These are phyloP conservation scores for Serendipita indica DNA, from an alignment of 768 basidiomycete genomes.

Conservation along the genomic window DNA sequence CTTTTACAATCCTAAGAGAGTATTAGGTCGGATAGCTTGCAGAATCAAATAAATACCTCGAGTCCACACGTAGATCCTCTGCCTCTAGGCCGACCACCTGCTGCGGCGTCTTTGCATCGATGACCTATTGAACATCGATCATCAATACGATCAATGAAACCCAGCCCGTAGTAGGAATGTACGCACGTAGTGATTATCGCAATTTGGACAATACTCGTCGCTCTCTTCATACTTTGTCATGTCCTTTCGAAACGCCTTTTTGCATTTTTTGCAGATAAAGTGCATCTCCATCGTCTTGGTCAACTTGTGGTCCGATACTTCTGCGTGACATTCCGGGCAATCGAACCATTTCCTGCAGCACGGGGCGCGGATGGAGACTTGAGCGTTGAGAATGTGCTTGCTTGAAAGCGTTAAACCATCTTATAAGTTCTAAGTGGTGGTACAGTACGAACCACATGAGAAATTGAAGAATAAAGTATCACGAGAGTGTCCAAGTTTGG, in stretches of 20 bases:
- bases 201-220: slow-evolving; percentile 96
- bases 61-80: slow-evolving; percentile 78
- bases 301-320: slow-evolving; percentile 58
- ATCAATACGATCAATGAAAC: neutral
- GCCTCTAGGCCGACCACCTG: slow-evolving; percentile 77
- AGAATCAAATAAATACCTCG: slow-evolving; percentile 40
- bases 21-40: neutral
- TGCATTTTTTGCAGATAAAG: slow-evolving; percentile 79
- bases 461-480: too few species aligned
- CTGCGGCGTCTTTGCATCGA: slow-evolving; percentile 84
- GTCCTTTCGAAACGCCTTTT: slow-evolving; percentile 94
- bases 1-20: neutral
- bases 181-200: slow-evolving; percentile 94
- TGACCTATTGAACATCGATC: slow-evolving; percentile 40
- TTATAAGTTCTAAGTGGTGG: neutral
- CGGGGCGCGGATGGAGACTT: slow-evolving; percentile 89
- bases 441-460: neutral
- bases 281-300: slow-evolving; percentile 68
- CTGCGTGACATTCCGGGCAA: slow-evolving; percentile 90
- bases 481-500: too few species aligned
- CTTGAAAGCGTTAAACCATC: slow-evolving; percentile 28
- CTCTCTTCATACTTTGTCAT: slow-evolving; percentile 87
- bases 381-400: slow-evolving; percentile 93
- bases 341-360: slow-evolving; percentile 99
- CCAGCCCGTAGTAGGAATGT: neutral